phyloP scores from a whole-genome alignment of 164 flowering plant species.

The Tetracentron sinense region DNA sequence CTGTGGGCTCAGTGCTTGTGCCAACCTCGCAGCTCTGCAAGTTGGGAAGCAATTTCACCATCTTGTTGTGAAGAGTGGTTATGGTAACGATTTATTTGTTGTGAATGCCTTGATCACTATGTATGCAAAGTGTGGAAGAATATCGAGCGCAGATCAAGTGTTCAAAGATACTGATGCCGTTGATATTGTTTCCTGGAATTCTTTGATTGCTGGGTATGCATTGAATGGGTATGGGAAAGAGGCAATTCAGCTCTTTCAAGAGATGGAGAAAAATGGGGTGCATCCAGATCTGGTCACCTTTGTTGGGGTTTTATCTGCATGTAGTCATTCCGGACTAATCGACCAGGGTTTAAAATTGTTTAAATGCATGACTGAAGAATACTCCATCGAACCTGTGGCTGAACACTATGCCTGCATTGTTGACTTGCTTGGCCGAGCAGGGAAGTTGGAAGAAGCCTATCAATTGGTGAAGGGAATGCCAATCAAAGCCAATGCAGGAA shows the following conservation, averaged over 20 bases:
- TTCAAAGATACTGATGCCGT: background rate
- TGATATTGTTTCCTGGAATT: conserved; percentile 1
- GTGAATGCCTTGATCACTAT: background rate
- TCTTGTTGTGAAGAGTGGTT: background rate
- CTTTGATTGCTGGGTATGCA: background rate
- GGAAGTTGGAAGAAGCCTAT: background rate
- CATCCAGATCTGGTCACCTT: background rate
- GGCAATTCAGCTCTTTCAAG: background rate
- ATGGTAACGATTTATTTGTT: background rate
- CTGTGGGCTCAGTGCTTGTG: background rate
- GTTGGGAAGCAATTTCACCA: background rate
- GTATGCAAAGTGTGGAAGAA: background rate
- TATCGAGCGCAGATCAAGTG: background rate
- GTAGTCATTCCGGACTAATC: background rate
- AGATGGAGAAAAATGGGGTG: background rate
- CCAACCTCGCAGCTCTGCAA: background rate
- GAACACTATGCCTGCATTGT: too few relatives aligned
- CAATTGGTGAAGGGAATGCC: background rate
- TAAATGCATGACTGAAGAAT: background rate
- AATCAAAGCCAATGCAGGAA: background rate
- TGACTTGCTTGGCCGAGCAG: too few relatives aligned
- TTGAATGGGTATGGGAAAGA: background rate
- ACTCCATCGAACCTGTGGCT: background rate
- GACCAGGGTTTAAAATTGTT: background rate
- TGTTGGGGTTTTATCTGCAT: background rate